Percentiles rank a stretch among this genome's conserved stretches.
phyloP scores from a whole-genome alignment of 2,329 filamentous ascomycete species.

The Hypocrella siamensis region DNA sequence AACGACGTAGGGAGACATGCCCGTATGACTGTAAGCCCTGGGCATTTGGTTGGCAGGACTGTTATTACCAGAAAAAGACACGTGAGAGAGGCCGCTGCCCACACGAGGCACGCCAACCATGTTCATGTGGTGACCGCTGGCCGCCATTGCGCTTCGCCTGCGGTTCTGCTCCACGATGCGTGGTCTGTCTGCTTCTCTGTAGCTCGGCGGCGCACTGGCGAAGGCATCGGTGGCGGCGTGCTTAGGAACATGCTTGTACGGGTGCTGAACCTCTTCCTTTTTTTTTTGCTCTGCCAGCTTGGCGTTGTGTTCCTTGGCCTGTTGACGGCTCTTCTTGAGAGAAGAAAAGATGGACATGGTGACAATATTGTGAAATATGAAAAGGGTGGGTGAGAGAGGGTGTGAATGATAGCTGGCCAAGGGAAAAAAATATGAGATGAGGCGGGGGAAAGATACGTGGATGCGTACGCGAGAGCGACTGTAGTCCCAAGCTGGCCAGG shows the following conservation, averaged over 20 bases:
- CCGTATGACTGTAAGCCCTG: conserved; percentile 27
- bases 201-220: conserved; percentile 34
- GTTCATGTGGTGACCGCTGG: conserved; percentile 20
- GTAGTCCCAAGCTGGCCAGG: too few relatives aligned
- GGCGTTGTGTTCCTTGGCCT: conserved; percentile 37
- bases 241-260: conserved; percentile 45
- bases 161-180: conserved; percentile 35
- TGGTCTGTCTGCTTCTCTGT: conserved; percentile 28
- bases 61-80: conserved; percentile 28
- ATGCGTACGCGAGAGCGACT: too few relatives aligned
- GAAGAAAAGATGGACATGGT: conserved; percentile 42
- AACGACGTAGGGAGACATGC: conserved; percentile 14
- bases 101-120: conserved; percentile 26
- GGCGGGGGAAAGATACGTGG: neutral
- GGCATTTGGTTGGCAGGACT: conserved; percentile 22
- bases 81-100: conserved; percentile 28
- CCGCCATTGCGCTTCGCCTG: conserved; percentile 30
- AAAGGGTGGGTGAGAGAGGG: neutral
- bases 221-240: conserved; percentile 45
- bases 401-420: too few relatives aligned
- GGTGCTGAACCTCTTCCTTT: conserved; percentile 18
- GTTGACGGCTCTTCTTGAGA: conserved; percentile 34
- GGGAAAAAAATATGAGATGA: too few relatives aligned
- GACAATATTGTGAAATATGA: conserved; percentile 1
- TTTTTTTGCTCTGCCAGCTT: conserved; percentile 32